A percentile compares a stretch with the other conserved stretches of the same genome.
Conservation (phyloP, 371 early-diverging fungal species). For the Nematocida sp. region DNA sequence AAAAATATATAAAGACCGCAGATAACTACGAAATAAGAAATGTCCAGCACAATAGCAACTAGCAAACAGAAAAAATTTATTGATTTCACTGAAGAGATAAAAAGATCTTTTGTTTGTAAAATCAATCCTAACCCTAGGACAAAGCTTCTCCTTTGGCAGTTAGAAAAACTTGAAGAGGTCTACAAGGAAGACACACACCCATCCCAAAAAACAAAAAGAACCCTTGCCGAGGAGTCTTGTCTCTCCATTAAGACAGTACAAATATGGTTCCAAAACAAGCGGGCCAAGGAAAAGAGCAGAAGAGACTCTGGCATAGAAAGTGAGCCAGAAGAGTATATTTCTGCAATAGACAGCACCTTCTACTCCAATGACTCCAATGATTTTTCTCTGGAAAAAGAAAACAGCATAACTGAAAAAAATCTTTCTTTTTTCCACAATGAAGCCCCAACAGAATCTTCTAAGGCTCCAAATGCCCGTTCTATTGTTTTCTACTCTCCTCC, state of each 20-base stretch:
- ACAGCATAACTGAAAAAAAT: too few relatives aligned
- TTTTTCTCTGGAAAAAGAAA: too few relatives aligned
- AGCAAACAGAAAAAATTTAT: slow-evolving; percentile 48
- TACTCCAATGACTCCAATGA: too few relatives aligned
- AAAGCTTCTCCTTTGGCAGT: slow-evolving; percentile 54
- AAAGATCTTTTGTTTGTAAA: slow-evolving; percentile 16
- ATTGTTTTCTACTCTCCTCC: too few relatives aligned
- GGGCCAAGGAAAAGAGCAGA: slow-evolving; percentile 60
- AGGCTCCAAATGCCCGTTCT: too few relatives aligned
- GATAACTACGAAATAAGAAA: background rate
- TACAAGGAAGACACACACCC: slow-evolving; percentile 61
- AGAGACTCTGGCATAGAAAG: slow-evolving; percentile 34
- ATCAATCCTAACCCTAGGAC: slow-evolving; percentile 32
- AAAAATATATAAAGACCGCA: slow-evolving; percentile 13
- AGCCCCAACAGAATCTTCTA: too few relatives aligned
- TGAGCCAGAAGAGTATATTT: slow-evolving; percentile 20
- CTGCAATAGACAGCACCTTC: too few relatives aligned
- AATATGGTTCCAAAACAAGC: slow-evolving; percentile 66
- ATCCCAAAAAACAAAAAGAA: slow-evolving; percentile 47
- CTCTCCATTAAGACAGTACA: slow-evolving; percentile 58
- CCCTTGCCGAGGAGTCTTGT: slow-evolving; percentile 29
- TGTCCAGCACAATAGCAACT: slow-evolving; percentile 3
- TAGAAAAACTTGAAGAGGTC: slow-evolving; percentile 38
- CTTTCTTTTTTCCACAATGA: too few relatives aligned
- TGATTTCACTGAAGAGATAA: slow-evolving; percentile 57